A percentile compares a stretch with the other conserved stretches of the same genome.
Conservation (phyloP, 208 protist species). For the Acanthamoeba rhysodes region DNA sequence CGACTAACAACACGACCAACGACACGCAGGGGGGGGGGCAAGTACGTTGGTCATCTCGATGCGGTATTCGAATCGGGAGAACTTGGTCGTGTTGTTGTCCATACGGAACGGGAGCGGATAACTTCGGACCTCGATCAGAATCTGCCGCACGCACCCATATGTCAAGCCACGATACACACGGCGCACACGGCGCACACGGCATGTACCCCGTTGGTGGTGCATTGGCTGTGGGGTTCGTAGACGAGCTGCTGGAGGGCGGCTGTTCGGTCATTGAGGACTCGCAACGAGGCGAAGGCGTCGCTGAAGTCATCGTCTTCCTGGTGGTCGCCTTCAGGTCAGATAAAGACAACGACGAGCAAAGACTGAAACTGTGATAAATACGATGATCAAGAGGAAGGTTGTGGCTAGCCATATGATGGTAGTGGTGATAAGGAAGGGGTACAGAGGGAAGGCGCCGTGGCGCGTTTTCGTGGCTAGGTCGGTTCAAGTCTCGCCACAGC, state of each 20-base stretch:
- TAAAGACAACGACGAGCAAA: too few relatives aligned
- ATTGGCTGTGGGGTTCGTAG: conserved; percentile 26
- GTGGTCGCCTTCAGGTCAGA: neutral
- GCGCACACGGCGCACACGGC: neutral
- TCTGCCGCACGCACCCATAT: neutral
- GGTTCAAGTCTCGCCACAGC: conserved; percentile 33
- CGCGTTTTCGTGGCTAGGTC: neutral
- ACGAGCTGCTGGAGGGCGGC: neutral
- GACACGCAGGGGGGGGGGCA: neutral
- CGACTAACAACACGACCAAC: too few relatives aligned
- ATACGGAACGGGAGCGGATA: neutral
- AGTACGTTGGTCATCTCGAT: conserved; percentile 35
- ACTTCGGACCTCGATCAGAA: neutral
- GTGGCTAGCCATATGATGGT: too few relatives aligned
- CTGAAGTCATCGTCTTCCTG: neutral
- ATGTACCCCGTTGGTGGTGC: neutral
- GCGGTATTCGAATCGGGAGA: conserved; percentile 44
- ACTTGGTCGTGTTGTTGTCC: conserved; percentile 4
- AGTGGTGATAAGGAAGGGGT: neutral
- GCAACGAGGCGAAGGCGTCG: conserved; percentile 11
- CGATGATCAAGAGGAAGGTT: neutral
- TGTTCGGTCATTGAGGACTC: neutral
- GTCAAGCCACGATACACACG: neutral
- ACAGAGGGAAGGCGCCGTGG: too few relatives aligned
- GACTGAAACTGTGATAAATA: neutral